phyloP scores from a whole-genome alignment of 768 basidiomycete species.

The Suillus plorans region DNA sequence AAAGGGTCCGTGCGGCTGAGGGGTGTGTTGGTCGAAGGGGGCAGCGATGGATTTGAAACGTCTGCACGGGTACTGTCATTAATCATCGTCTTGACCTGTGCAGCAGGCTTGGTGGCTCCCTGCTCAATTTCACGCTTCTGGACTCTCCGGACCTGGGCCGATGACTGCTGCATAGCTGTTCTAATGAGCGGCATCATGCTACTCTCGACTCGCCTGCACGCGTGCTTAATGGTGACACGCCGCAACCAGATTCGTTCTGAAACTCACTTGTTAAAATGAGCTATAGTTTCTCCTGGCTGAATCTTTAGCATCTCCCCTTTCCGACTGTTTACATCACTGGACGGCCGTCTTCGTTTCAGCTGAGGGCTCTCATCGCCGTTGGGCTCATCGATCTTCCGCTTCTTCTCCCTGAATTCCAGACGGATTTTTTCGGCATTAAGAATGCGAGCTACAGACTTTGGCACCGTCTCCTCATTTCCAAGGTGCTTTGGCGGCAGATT shows the following conservation, averaged over 20 bases:
- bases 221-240: slow-evolving; percentile 13
- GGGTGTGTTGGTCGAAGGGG: slow-evolving; percentile 13
- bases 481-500: slow-evolving; percentile 49
- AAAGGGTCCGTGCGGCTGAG: slow-evolving; percentile 9
- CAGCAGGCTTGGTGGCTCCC: slow-evolving; percentile 15
- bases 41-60: slow-evolving; percentile 17
- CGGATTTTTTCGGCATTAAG: slow-evolving; percentile 62
- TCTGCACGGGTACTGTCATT: slow-evolving; percentile 8
- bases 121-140: slow-evolving; percentile 33
- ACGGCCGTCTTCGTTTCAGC: slow-evolving; percentile 30
- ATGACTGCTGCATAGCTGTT: slow-evolving; percentile 58
- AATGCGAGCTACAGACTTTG: slow-evolving; percentile 66
- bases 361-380: slow-evolving; percentile 25
- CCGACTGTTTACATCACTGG: slow-evolving; percentile 9
- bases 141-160: slow-evolving; percentile 48
- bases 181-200: slow-evolving; percentile 66
- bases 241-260: slow-evolving; percentile 1
- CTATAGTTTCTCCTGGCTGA: slow-evolving; percentile 66
- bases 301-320: slow-evolving; percentile 42
- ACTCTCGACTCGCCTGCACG: slow-evolving; percentile 66
- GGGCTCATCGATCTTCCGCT: slow-evolving; percentile 34
- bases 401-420: slow-evolving; percentile 52
- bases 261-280: slow-evolving; percentile 73
- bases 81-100: slow-evolving; percentile 19
- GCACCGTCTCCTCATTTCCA: slow-evolving; percentile 57